These are phyloP conservation scores for Plasmodium cynomolgi DNA, from an alignment of 169 alveolate species.

Conservation along the genomic window DNA sequence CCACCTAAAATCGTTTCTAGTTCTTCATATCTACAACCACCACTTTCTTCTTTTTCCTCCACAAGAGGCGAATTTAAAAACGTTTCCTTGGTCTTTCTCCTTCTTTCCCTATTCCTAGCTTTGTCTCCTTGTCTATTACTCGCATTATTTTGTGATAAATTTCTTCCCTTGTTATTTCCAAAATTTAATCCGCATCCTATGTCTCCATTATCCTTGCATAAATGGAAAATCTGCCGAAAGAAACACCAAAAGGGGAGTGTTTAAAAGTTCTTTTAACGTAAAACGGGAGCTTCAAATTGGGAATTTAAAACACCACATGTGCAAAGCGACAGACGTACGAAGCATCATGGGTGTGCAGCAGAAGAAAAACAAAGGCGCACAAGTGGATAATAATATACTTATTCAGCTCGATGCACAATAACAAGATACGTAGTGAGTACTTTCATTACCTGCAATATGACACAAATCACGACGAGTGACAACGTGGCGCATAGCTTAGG, in stretches of 20 bases:
- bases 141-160: background rate
- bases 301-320: background rate
- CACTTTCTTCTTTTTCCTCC: background rate
- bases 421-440: background rate
- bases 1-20: slow-evolving; percentile 22
- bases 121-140: background rate
- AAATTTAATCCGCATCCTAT: background rate
- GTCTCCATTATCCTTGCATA: background rate
- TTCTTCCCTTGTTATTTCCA: background rate
- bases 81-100: background rate
- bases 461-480: background rate
- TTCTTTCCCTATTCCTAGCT: background rate
- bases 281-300: background rate
- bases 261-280: background rate
- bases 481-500: background rate
- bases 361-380: background rate
- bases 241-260: background rate
- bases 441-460: background rate
- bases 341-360: background rate
- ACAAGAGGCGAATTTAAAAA: background rate
- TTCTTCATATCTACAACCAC: slow-evolving; percentile 25
- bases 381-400: background rate
- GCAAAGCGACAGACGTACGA: background rate
- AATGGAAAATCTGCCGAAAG: background rate
- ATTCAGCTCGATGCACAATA: background rate